Percentiles rank a stretch among this genome's conserved stretches.
Evolutionary conservation across 805 yeast species (phyloP).

Genomic region (Ogataea parapolymorpha): DNA sequence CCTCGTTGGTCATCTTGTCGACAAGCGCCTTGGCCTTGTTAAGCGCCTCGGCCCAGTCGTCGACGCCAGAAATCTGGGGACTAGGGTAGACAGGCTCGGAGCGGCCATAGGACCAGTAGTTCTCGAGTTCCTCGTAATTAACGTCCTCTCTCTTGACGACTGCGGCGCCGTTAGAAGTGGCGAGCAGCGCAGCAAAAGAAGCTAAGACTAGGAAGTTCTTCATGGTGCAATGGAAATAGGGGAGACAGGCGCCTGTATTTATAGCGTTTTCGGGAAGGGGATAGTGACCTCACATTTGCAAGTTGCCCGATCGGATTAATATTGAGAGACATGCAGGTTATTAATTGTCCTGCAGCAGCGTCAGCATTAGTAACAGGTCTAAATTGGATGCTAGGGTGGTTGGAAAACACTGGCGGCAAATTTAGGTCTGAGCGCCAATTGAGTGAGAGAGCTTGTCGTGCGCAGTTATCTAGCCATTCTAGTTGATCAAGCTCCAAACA

Average conservation of each 20-base stretch:
- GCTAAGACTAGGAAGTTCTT: neutral
- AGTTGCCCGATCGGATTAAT: neutral
- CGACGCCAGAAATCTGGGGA: slow-evolving; percentile 14
- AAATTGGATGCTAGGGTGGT: too few relatives aligned
- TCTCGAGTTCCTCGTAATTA: slow-evolving; percentile 7
- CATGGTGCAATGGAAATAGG: neutral
- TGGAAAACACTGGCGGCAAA: too few relatives aligned
- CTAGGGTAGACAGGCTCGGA: slow-evolving; percentile 21
- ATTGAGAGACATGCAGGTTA: neutral
- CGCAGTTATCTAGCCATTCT: too few relatives aligned
- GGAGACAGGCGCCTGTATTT: neutral
- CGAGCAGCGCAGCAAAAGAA: slow-evolving; percentile 1
- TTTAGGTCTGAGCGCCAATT: too few relatives aligned
- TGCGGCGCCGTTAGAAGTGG: slow-evolving; percentile 1
- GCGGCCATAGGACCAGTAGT: slow-evolving; percentile 17
- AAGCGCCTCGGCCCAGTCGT: slow-evolving; percentile 55
- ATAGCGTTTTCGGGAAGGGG: neutral
- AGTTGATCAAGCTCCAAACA: too few relatives aligned
- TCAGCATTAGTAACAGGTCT: neutral
- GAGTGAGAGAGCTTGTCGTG: too few relatives aligned
- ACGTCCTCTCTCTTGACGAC: slow-evolving; percentile 4
- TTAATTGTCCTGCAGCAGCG: neutral
- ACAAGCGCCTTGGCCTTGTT: slow-evolving; percentile 53
- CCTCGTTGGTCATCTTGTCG: slow-evolving; percentile 52
- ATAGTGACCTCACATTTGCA: neutral